Evolutionary conservation across 179 eudicot genomes (phyloP).

Genomic region (Sideroxylon spinosum): DNA sequence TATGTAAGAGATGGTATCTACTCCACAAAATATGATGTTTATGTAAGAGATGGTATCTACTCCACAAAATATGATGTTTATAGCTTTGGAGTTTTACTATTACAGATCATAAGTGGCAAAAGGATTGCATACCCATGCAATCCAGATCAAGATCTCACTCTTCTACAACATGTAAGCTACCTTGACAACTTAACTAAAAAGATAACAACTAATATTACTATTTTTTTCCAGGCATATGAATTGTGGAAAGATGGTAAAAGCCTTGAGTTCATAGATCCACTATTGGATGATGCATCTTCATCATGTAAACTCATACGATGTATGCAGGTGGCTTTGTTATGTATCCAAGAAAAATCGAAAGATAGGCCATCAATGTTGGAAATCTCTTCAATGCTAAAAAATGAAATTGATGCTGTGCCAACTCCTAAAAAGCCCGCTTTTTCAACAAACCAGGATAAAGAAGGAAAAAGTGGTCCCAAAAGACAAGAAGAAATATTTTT

Average conservation of each 20-base stretch:
- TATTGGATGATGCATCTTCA: too few species aligned
- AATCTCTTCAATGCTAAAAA: constrained; percentile 16
- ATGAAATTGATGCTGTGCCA: constrained; percentile 14
- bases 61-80: constrained; percentile 25
- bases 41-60: too few species aligned
- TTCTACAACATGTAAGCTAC: background rate
- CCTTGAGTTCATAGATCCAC: constrained; percentile 8
- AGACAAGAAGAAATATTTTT: constrained; percentile 9
- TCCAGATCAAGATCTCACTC: too few species aligned
- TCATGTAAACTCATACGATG: constrained; percentile 19
- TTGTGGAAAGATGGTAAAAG: constrained; percentile 24
- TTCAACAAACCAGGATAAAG: background rate
- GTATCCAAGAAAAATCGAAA: constrained; percentile 18
- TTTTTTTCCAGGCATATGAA: constrained; percentile 27
- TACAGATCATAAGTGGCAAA: constrained; percentile 18
- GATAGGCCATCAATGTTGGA: constrained; percentile 29
- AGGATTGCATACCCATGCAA: constrained; percentile 12
- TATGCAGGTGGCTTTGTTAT: too few species aligned
- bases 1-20: too few species aligned
- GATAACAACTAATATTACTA: background rate
- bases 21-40: too few species aligned
- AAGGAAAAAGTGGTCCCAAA: background rate
- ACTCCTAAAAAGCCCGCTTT: background rate
- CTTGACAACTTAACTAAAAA: background rate
- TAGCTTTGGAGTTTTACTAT: too few species aligned